Base-by-base conservation (phyloP, 139 green algal genomes). In the Coelastrella sp. region DNA sequence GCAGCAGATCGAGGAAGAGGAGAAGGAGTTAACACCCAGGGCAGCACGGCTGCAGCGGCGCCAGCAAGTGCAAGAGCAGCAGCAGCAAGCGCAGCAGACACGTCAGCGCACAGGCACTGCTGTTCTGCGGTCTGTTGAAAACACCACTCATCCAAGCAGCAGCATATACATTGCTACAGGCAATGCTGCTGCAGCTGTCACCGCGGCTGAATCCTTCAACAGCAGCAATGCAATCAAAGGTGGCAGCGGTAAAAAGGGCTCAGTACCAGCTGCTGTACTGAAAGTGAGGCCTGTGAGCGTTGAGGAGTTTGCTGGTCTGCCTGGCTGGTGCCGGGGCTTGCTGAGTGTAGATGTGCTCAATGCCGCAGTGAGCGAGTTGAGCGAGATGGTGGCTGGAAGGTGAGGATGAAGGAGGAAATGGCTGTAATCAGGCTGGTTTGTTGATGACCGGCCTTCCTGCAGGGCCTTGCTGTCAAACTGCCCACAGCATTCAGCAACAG, bases 321-420 rank as follows among this genome's bases (percentile, higher is more conserved):
- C 84, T 56, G 68, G 84, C 19, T 88, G 84, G 84, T 88, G 84
- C 68, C 49, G 49, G 49, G 56, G 68, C 49, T 68, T 88, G 49
- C 84, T 88, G 84, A 88, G 27, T 24, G 68, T 88, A 6, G 20
- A 88, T n/a, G 8, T 88, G 68, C 68, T 88, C 20, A 88, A 88
- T 70, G 68, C 65, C 4, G 84, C 56, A 15, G 25, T 88, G 19
- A 49, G 66, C 20, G 84, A 88, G 68, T 68, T 88, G 0, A 57
- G 65, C 8, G 66, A 68, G 10, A 73, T 88, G 84, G 49, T 73
- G 12, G 66, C 68, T 12, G 84, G 66, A 20, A 80, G 84, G 84
- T 88, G 84, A 58, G 74, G 63, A 49, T 49, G 35, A 49, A 49
- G 3, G 35, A 19, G 65, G 65, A 73, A n/a, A 73, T 73, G 65